Base-by-base conservation (phyloP, 495 filamentous ascomycete species). In the Xylaria sp. region DNA sequence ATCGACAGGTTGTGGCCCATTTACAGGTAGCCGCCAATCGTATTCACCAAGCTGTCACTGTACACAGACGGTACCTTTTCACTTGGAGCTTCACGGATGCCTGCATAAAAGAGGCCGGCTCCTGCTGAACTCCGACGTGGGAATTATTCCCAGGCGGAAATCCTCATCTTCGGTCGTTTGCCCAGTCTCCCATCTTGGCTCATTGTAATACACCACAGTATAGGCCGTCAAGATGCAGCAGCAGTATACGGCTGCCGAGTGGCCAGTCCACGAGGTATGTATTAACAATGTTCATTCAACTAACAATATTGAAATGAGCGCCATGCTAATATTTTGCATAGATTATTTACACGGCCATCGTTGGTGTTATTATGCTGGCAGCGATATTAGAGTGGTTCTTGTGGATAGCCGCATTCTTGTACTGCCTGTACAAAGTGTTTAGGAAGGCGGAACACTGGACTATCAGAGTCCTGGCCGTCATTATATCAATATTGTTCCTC, bases 331-430 rank as follows among this genome's bases (percentile, higher is more conserved):
- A 57, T 5, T 8, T 19, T 4, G 8, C 40, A 33, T 63, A 86
- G 84, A 86, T 86, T 37, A 74, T 94, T 59, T 98, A 97, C 77
- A 89, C 95, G 26, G 85, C 90, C 62, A 92, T 98, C 75, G 87
- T 98, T 64, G 92, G 92, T 52, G 82, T 91, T 26, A 85, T 98
- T 26, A 92, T 98, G 91, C 75, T 94, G 1, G 92, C 91, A 53
- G 96, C 96, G 2, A 85, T 93, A 31, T 85, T 97, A 26, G 96
- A 99, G 82, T 98, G 96, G 96, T 88, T 97, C 61, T 87, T 99
- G 5, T 98, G 94, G 92, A 87, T 98, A 53, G 90, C 90, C 33
- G 94, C 96, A 12, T 98, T 99, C 76, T 77, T 97, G 66, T 98
- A 97, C 82, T 98, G 96, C 76, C 83, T 98, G 1, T 80, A 88